Percentiles rank a stretch among this genome's conserved stretches.
phyloP scores from a whole-genome alignment of 2,329 filamentous ascomycete genomes.

The Emydomyces testavorans region DNA sequence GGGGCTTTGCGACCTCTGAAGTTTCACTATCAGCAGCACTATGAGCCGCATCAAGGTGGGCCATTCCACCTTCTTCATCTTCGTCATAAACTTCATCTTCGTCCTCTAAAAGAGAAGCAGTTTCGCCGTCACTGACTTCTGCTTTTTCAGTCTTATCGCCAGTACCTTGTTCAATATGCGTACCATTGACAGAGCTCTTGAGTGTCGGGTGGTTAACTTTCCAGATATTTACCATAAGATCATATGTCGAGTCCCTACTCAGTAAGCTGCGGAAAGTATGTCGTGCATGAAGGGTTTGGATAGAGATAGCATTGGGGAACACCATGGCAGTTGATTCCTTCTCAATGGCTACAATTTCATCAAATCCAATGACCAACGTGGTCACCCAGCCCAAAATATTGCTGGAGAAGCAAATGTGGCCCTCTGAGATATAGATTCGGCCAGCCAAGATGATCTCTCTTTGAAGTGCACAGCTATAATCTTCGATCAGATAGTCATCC shows the following conservation, averaged over 20 bases:
- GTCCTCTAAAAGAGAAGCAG: slow-evolving; percentile 66
- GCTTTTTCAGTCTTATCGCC: slow-evolving; percentile 85
- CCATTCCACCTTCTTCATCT: slow-evolving; percentile 42
- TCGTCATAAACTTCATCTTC: slow-evolving; percentile 51
- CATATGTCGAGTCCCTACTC: slow-evolving; percentile 89
- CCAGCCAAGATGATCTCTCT: slow-evolving; percentile 91
- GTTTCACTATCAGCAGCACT: slow-evolving; percentile 45
- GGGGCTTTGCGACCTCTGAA: slow-evolving; percentile 40
- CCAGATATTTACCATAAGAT: slow-evolving; percentile 96
- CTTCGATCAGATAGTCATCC: slow-evolving; percentile 94
- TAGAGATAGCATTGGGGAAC: slow-evolving; percentile 95
- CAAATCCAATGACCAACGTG: slow-evolving; percentile 93
- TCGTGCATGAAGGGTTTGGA: slow-evolving; percentile 87
- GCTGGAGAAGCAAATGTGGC: slow-evolving; percentile 95
- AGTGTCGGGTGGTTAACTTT: slow-evolving; percentile 89
- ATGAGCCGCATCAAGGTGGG: slow-evolving; percentile 44
- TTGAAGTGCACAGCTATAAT: slow-evolving; percentile 93
- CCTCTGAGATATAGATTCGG: slow-evolving; percentile 88
- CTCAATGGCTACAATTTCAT: slow-evolving; percentile 92
- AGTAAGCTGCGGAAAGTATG: slow-evolving; percentile 94
- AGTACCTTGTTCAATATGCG: slow-evolving; percentile 64
- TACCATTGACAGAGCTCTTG: slow-evolving; percentile 82
- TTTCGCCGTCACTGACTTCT: slow-evolving; percentile 57
- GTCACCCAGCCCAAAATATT: slow-evolving; percentile 98
- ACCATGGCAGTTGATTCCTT: slow-evolving; percentile 91